These are phyloP conservation scores for Torulaspora globosa DNA, from an alignment of 1,139 yeast genomes.

Conservation along the genomic window DNA sequence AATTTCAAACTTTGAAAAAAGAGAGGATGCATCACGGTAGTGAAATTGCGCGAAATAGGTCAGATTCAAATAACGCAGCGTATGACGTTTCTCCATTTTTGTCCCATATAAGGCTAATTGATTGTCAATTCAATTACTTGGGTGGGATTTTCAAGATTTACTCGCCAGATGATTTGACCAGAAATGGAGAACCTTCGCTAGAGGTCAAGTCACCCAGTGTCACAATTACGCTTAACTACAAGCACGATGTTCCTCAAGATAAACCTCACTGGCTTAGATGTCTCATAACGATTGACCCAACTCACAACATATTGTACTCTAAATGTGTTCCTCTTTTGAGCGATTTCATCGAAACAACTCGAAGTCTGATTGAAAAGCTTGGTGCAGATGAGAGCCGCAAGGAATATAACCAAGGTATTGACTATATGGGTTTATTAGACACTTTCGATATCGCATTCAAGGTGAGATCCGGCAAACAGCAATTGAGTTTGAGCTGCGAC, in stretches of 20 bases:
- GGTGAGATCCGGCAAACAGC: slow-evolving; percentile 66
- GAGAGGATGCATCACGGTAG: slow-evolving; percentile 15
- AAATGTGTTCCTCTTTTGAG: slow-evolving; percentile 73
- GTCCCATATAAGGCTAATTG: slow-evolving; percentile 42
- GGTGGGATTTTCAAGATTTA: slow-evolving; percentile 62
- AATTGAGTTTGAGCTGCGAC: slow-evolving; percentile 75
- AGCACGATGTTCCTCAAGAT: slow-evolving; percentile 33
- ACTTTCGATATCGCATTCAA: slow-evolving; percentile 63
- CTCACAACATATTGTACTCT: slow-evolving; percentile 66
- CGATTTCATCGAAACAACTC: slow-evolving; percentile 51
- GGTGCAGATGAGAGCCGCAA: slow-evolving; percentile 17
- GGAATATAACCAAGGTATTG: slow-evolving; percentile 26
- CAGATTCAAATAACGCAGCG: slow-evolving; percentile 17
- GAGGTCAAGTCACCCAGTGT: slow-evolving; percentile 76
- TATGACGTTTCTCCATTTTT: slow-evolving; percentile 33
- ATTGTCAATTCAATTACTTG: slow-evolving; percentile 54
- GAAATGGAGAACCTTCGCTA: slow-evolving; percentile 52
- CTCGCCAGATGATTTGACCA: slow-evolving; percentile 42
- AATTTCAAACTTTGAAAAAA: slow-evolving; percentile 41
- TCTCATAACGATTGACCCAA: slow-evolving; percentile 41
- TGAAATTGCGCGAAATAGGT: slow-evolving; percentile 2
- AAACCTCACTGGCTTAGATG: slow-evolving; percentile 33
- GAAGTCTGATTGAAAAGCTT: slow-evolving; percentile 37
- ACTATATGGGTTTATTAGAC: slow-evolving; percentile 43
- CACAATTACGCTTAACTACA: slow-evolving; percentile 49